Conservation (phyloP, 1,139 yeast genomes). For the Yarrowia galli region DNA sequence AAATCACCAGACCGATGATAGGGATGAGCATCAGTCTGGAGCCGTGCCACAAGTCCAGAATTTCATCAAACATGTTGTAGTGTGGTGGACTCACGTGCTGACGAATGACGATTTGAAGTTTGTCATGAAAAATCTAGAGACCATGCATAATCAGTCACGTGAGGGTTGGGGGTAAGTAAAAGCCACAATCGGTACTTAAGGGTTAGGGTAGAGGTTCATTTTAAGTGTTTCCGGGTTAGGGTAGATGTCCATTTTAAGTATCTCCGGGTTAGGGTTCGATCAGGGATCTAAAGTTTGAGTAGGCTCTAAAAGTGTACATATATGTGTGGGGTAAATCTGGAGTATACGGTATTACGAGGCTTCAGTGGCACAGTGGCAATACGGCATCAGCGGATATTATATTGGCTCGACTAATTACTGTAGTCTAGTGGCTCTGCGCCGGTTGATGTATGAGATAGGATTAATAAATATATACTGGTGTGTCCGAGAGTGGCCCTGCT, state of each 20-base stretch:
- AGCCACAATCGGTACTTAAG: background rate
- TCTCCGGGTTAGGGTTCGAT: too few relatives aligned
- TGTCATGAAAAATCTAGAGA: constrained; percentile 14
- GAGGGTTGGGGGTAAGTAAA: background rate
- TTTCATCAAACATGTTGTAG: constrained; percentile 14
- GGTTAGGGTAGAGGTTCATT: background rate
- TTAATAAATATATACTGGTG: constrained; percentile 30
- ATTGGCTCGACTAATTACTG: too few relatives aligned
- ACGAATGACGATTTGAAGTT: constrained; percentile 13
- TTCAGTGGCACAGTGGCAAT: too few relatives aligned
- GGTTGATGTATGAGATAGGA: background rate
- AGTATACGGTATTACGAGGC: too few relatives aligned
- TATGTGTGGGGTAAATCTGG: too few relatives aligned
- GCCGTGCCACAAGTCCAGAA: constrained; percentile 38
- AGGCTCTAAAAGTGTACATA: too few relatives aligned
- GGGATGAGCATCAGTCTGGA: constrained; percentile 31
- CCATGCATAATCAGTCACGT: constrained; percentile 33
- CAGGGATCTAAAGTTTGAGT: too few relatives aligned
- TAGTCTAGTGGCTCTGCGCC: too few relatives aligned
- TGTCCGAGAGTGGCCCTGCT: background rate
- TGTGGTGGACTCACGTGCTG: constrained; percentile 5
- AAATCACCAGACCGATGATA: constrained; percentile 27
- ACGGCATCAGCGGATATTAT: too few relatives aligned
- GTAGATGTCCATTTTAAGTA: too few relatives aligned
- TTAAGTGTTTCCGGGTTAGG: too few relatives aligned